Percentiles rank a stretch among this genome's conserved stretches.
Conservation (phyloP, 2,329 filamentous ascomycete species). For the Aspergillus latus region DNA sequence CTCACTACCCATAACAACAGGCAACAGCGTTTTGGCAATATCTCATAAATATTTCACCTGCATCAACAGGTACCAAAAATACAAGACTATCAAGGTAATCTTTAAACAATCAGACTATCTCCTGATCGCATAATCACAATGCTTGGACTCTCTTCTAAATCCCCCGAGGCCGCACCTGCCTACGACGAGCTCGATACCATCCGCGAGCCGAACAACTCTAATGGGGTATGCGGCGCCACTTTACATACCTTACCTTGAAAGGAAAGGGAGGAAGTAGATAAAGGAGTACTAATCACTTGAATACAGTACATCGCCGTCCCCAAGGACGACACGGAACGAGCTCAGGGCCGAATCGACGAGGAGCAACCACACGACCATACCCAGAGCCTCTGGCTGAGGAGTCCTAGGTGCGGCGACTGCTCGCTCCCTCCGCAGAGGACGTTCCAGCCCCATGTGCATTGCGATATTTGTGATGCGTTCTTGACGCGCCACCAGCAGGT, state of each 20-base stretch:
- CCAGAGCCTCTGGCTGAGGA: no score
- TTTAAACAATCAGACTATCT: background rate
- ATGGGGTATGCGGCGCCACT: background rate
- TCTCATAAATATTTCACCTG: no score
- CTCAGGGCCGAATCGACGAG: no score
- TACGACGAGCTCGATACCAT: background rate
- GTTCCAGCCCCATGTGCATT: slow-evolving; percentile 7
- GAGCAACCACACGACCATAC: background rate
- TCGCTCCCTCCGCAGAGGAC: background rate
- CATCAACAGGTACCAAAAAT: background rate
- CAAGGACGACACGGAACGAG: no score
- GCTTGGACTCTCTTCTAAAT: background rate
- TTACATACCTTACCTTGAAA: no score
- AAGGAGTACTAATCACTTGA: no score
- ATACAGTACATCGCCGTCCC: no score
- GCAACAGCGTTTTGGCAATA: background rate
- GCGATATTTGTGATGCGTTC: slow-evolving; percentile 9
- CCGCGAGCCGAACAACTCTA: background rate
- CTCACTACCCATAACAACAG: background rate
- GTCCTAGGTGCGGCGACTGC: no score
- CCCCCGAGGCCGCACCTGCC: slow-evolving; percentile 1
- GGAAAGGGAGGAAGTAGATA: no score
- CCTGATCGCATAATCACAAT: background rate
- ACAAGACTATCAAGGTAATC: background rate
- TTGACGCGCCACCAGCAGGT: slow-evolving; percentile 1